Percentiles rank a stretch among this genome's conserved stretches.
These are phyloP conservation scores for Flammula alnicola DNA, from an alignment of 1,284 basidiomycete species.

Conservation along the genomic window DNA sequence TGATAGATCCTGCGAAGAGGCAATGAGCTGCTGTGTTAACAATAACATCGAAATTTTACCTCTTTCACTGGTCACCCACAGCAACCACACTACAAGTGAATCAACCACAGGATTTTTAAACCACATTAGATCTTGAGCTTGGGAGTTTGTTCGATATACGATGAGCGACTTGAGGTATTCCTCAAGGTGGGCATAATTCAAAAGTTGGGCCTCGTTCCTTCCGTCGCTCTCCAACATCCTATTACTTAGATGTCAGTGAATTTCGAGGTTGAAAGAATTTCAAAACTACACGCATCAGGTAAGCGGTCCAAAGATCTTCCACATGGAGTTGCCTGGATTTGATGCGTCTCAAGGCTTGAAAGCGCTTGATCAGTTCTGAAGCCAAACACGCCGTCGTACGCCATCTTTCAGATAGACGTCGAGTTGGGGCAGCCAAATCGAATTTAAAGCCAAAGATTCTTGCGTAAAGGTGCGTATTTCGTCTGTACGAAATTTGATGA, in stretches of 20 bases:
- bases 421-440: slow-evolving; percentile 56
- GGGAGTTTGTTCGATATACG: slow-evolving; percentile 19
- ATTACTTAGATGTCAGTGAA: slow-evolving; percentile 2
- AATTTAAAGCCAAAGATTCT: slow-evolving; percentile 65
- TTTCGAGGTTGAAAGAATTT: neutral
- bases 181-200: slow-evolving; percentile 41
- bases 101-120: slow-evolving; percentile 36
- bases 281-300: slow-evolving; percentile 50
- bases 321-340: slow-evolving; percentile 31
- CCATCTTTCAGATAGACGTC: slow-evolving; percentile 54
- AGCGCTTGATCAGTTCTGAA: slow-evolving; percentile 44
- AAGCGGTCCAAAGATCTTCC: slow-evolving; percentile 61
- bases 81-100: slow-evolving; percentile 56
- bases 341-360: slow-evolving; percentile 41
- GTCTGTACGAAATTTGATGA: slow-evolving; percentile 36
- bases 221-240: slow-evolving; percentile 72
- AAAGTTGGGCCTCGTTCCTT: slow-evolving; percentile 60
- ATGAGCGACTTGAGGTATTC: slow-evolving; percentile 27
- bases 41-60: slow-evolving; percentile 34
- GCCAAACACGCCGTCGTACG: slow-evolving; percentile 39
- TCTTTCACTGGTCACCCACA: slow-evolving; percentile 57
- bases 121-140: slow-evolving; percentile 26
- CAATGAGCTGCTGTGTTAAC: no score
- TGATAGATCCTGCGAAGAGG: slow-evolving; percentile 21
- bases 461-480: slow-evolving; percentile 59